Conservation (phyloP, 306 rosid genomes). For the Oemleria cerasiformis region DNA sequence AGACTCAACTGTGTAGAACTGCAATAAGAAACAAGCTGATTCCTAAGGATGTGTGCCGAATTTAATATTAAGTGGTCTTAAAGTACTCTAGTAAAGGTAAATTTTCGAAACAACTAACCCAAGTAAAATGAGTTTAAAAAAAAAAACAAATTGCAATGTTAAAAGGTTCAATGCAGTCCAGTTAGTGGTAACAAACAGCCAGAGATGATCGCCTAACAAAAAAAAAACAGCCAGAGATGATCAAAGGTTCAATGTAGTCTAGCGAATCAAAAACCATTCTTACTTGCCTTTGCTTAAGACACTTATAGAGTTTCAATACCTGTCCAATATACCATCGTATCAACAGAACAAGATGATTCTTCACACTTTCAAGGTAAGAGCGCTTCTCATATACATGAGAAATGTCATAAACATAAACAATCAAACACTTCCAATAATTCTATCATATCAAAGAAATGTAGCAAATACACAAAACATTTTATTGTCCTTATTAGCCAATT, state of each 20-base stretch:
- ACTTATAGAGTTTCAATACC: neutral
- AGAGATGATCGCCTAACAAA: neutral
- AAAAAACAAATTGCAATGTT: too few species aligned
- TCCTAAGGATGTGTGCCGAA: neutral
- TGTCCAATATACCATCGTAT: neutral
- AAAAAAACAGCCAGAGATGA: too few species aligned
- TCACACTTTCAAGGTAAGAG: neutral
- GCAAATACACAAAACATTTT: neutral
- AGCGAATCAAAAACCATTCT: neutral
- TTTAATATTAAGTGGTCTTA: neutral
- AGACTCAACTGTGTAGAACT: conserved; percentile 47
- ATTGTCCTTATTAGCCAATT: neutral
- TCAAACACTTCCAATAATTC: neutral
- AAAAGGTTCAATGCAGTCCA: too few species aligned
- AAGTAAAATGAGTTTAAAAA: too few species aligned
- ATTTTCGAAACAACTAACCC: neutral
- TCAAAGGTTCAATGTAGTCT: neutral
- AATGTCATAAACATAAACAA: neutral
- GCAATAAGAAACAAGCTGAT: conserved; percentile 14
- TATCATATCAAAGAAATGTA: neutral
- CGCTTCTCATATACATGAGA: neutral
- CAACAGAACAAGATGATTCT: conserved; percentile 1
- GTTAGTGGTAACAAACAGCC: neutral
- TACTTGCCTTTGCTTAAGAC: neutral
- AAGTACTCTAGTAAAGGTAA: neutral